Base-by-base conservation (phyloP, 306 rosid species). In the Hippophae tibetana region DNA sequence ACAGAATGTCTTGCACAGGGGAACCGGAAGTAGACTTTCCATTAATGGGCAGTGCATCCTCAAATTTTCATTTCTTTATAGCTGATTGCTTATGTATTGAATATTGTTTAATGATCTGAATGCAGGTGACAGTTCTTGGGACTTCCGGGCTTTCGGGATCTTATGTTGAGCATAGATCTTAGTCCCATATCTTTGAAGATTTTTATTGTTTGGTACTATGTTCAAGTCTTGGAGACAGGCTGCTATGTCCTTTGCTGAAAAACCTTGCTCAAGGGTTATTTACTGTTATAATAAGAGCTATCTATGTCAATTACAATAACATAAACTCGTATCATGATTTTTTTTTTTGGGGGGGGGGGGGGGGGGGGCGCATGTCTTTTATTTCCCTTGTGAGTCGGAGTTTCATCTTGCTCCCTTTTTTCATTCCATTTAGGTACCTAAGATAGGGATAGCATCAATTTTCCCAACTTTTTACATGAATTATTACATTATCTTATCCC, bases 121-220 rank as follows among this genome's bases (percentile, higher is more conserved):
- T 65, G 75, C 90, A 93, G 97, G 82, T 93, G 61, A 61, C 94
- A 0, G 94, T 93, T 76, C 96, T 93, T n/a, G 99, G 97, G 78
- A 93, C 99, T 58, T 93, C 99, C 26, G 99, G 97, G 64, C 95
- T 93, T 43, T 85, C 97, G 0, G 99, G 99, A 42, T 93, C 97
- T 38, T 93, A 85, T 64, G 79, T 93, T 13, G 99, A 93, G 78
- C 95, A 93, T 71, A 85, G 99, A 79, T 79, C 94, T 56, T 88
- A 83, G 72, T 58, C 27, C 52, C 65, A 67, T 55, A 55, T 27
- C 58, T 53, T 61, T 41, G n/a, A 67, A 69, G 67, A 56, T 65
- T 56, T 57, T 10, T 56, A 56, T 57, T 72, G 73, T 70, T 62
- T 65, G 9, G 27, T 50, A 51, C 72, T 67, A 18, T 70, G 78